Conservation (phyloP, 2,329 filamentous ascomycete genomes). For the Fusarium algeriense region DNA sequence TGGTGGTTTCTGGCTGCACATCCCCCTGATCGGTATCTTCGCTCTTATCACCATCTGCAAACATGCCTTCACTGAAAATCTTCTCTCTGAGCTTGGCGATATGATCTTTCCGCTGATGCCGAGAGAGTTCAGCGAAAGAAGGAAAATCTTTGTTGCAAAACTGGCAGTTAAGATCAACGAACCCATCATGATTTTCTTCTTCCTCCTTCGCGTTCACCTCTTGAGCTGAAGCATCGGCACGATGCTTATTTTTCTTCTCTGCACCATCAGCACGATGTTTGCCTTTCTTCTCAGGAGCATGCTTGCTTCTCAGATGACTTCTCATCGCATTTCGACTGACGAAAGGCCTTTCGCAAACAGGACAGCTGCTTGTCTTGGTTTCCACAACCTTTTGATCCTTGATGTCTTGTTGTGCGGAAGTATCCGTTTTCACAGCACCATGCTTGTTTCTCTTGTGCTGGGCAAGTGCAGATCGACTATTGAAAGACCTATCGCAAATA, state of each 20-base stretch:
- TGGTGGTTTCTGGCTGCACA: not conserved
- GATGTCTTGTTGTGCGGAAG: not conserved
- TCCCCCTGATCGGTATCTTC: not conserved
- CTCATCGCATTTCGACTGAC: not conserved
- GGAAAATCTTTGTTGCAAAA: not conserved
- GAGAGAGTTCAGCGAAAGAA: not conserved
- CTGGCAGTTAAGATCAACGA: not conserved
- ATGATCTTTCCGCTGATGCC: not conserved
- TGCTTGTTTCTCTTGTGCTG: not conserved
- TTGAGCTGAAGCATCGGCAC: not conserved
- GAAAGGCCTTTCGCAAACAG: not conserved
- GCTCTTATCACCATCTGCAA: too few relatives aligned
- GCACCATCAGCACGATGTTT: too few relatives aligned
- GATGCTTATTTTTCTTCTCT: not conserved
- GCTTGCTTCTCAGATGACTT: not conserved
- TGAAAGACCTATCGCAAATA: not conserved
- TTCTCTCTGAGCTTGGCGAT: too few relatives aligned
- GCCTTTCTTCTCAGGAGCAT: not conserved
- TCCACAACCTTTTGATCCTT: not conserved
- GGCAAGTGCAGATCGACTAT: not conserved
- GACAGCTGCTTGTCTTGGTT: not conserved
- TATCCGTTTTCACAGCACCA: not conserved
- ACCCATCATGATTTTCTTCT: not conserved
- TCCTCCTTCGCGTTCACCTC: not conserved
- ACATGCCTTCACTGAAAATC: too few relatives aligned